Conservation (phyloP, 2,329 filamentous ascomycete species). For the Ophiobolus disseminans region DNA sequence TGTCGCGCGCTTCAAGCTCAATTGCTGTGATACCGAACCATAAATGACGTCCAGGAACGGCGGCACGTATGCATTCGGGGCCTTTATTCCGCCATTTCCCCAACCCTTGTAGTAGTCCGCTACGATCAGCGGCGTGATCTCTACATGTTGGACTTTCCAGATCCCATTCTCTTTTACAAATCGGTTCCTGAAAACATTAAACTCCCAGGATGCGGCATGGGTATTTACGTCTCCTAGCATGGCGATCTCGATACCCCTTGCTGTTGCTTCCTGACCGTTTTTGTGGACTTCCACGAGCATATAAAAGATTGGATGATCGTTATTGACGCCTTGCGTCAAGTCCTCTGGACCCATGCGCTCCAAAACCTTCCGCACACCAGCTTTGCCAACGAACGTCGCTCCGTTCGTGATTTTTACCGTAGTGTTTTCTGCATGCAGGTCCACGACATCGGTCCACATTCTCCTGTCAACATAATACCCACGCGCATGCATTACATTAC, state of each 20-base stretch:
- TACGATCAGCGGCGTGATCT: constrained; percentile 26
- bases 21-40: neutral
- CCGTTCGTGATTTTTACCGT: constrained; percentile 14
- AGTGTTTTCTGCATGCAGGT: constrained; percentile 23
- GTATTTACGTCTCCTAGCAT: constrained; percentile 32
- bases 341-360: constrained; percentile 31
- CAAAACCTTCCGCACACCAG: constrained; percentile 20
- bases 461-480: constrained; percentile 33
- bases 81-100: constrained; percentile 20
- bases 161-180: constrained; percentile 25
- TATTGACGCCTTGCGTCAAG: constrained; percentile 30
- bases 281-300: constrained; percentile 26
- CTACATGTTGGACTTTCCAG: constrained; percentile 26
- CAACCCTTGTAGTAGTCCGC: constrained; percentile 35
- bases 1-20: neutral
- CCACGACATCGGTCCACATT: constrained; percentile 36
- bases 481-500: constrained; percentile 33
- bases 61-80: constrained; percentile 17
- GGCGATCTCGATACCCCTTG: constrained; percentile 29
- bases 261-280: constrained; percentile 22
- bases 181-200: constrained; percentile 32
- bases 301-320: constrained; percentile 35
- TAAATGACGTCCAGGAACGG: constrained; percentile 17
- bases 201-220: constrained; percentile 29
- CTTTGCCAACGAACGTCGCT: constrained; percentile 14